phyloP scores from a whole-genome alignment of 768 basidiomycete species.

The Trametes elegans region DNA sequence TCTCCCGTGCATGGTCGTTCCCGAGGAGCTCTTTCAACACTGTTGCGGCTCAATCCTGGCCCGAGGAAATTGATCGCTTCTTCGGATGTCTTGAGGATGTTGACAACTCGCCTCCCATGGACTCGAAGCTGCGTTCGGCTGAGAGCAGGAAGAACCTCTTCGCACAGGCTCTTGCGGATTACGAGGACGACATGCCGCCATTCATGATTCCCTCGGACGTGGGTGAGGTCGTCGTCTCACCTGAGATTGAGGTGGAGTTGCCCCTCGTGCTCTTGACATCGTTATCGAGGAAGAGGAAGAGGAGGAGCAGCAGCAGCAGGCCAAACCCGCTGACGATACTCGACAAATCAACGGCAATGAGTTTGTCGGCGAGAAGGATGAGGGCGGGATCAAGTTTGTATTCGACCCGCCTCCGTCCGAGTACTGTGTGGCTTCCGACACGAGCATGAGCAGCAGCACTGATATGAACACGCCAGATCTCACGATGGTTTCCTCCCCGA shows the following conservation, averaged over 20 bases:
- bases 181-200: constrained; percentile 50
- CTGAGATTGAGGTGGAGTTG: constrained; percentile 36
- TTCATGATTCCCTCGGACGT: constrained; percentile 48
- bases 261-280: constrained; percentile 35
- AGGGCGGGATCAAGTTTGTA: constrained; percentile 69
- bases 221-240: constrained; percentile 33
- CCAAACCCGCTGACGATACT: constrained; percentile 25
- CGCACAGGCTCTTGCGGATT: constrained; percentile 43
- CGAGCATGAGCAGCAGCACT: too few relatives aligned
- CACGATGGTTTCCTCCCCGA: constrained; percentile 17
- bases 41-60: constrained; percentile 22
- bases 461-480: constrained; percentile 17
- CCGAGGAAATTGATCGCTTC: constrained; percentile 68
- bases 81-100: constrained; percentile 64
- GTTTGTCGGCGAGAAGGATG: constrained; percentile 56
- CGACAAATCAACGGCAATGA: constrained; percentile 42
- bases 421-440: constrained; percentile 16
- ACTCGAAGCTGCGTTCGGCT: constrained; percentile 36
- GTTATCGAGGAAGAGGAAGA: constrained; percentile 49
- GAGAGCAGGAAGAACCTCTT: constrained; percentile 64
- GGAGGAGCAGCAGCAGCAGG: constrained; percentile 39
- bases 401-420: constrained; percentile 56
- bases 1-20: constrained; percentile 74
- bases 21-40: constrained; percentile 19
- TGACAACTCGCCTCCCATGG: constrained; percentile 47